Base-by-base conservation (phyloP, 768 basidiomycete genomes). In the Terana coerulea region DNA sequence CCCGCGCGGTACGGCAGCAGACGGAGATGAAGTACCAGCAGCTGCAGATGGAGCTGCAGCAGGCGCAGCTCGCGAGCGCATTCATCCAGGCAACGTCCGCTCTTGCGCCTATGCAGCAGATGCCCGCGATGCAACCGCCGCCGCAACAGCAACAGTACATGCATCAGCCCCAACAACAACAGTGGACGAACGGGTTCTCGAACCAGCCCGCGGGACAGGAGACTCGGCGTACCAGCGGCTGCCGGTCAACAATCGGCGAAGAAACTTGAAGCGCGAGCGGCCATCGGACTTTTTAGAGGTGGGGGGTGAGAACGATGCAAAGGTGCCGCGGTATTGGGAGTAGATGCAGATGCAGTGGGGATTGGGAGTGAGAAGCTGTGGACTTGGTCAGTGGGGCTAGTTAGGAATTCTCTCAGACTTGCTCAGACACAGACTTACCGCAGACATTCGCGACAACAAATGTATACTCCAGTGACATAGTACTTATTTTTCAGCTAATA, bases 151-250 rank as follows among this genome's bases (percentile, higher is more conserved):
- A 66, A 5, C 66, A 67, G 15, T 71, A 72, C 12, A 65, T 65
- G 49, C 62, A 71, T 66, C 70, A 66, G 68, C 54, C 56, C 55
- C 66, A 60, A 59, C 60, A 49, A 24, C 40, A 63, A 57, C 40
- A 61, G 58, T 56, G 55, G 50, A 69, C 72, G 56, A 75, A 74
- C 59, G 74, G 76, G 52, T 87, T 76, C 64, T 59, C 75, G 40
- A 81, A 78, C 55, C 85, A 88, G 64, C 76, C 78, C 26, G 76
- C 77, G 45, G 75, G 76, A 5, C 81, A 83, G 61, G 90, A n/a
- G n/a, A 92, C 55, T 91, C 89, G 5, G 86, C 90, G n/a, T 92
- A 93, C 64, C 91, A 93, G 65, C 76, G 91, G 30, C 63, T 91
- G 43, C 90, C 90, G 26, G 69, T 93, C 48, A 92, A 91, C 61